Conservation (phyloP, 192 early-diverging fungal species). For the Coemansia sp. region DNA sequence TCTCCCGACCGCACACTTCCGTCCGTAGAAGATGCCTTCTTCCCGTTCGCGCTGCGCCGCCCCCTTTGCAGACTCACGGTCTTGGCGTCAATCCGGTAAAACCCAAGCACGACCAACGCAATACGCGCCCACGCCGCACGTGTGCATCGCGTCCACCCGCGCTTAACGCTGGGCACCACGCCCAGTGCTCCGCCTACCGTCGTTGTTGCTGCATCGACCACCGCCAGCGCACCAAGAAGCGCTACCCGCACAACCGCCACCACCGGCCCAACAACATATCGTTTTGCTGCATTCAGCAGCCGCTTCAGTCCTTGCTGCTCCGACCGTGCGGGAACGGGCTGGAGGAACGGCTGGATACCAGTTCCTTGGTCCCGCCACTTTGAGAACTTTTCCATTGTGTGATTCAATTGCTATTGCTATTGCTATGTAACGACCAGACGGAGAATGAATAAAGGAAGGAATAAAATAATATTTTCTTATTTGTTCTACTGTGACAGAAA, state of each 20-base stretch:
- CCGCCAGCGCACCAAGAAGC: conserved; percentile 49
- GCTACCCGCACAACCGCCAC: conserved; percentile 48
- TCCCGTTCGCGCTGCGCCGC: conserved; percentile 23
- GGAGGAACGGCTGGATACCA: conserved; percentile 88
- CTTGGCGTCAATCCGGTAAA: conserved; percentile 68
- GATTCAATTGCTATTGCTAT: background rate
- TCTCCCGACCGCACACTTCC: conserved; percentile 61
- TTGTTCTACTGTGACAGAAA: background rate
- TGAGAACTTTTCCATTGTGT: conserved; percentile 82
- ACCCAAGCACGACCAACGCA: conserved; percentile 70
- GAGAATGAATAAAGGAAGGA: background rate
- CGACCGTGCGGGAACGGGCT: conserved; percentile 57
- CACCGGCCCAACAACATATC: conserved; percentile 40
- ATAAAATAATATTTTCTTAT: too few relatives aligned
- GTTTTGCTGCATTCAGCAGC: conserved; percentile 15
- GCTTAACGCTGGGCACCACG: conserved; percentile 20
- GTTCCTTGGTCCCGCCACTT: conserved; percentile 84
- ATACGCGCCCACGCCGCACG: conserved; percentile 54
- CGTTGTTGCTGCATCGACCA: conserved; percentile 42
- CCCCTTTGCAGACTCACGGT: conserved; percentile 69
- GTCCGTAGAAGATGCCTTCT: background rate
- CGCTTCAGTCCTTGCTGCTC: conserved; percentile 20
- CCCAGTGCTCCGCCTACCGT: conserved; percentile 20
- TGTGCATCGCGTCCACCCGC: conserved; percentile 25
- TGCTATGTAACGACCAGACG: background rate